Evolutionary conservation across 257 asterid species (phyloP), one percentile per base, ranked within the genome.

Genomic region (Nicotiana benthamiana): DNA sequence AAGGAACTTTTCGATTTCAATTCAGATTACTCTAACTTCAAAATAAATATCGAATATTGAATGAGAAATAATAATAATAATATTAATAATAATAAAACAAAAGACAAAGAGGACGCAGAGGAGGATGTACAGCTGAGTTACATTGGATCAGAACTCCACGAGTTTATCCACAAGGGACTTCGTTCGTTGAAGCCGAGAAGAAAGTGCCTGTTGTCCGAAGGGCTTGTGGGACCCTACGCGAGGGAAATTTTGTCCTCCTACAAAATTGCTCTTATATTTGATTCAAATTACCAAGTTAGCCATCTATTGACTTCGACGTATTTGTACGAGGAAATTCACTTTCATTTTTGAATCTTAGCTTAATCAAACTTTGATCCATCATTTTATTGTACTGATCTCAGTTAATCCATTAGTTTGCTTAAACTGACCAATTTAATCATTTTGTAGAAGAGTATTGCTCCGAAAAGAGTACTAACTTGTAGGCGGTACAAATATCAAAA

Each of bases 141-240:
- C 53, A 76, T 32, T 1, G 27, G 18, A 76, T 76, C 7, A 30
- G 18, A 80, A 32, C 77, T 65, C 30, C 48, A 28, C 20, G 79
- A 75, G 79, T 83, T 84, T 57, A 81, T 84, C 87, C 87, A 59
- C 8, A 53, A 15, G 76, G 36, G 24, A 24, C 52, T 32, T 57
- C 75, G 40, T 20, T 57, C 24, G 80, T 67, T 28, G 53, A 34
- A 34, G 48, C 26, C 76, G 86, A 65, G 63, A 80, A 75, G 43
- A 40, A 68, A 80, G 66, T n/a, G 59, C 30, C 46, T 40, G 9
- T 11, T 20, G 28, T 20, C 30, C 64, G 4, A 9, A 59, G 79
- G 26, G 11, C 7, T 26, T 15, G 20, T 1, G 86, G 86, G 83
- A 15, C 79, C 86, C 81, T 0, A 7, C 46, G 7, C 46, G 11